Evolutionary conservation across 2,329 filamentous ascomycete species (phyloP), one percentile per base, ranked within the genome.

Genomic region (Diaporthe batatas): DNA sequence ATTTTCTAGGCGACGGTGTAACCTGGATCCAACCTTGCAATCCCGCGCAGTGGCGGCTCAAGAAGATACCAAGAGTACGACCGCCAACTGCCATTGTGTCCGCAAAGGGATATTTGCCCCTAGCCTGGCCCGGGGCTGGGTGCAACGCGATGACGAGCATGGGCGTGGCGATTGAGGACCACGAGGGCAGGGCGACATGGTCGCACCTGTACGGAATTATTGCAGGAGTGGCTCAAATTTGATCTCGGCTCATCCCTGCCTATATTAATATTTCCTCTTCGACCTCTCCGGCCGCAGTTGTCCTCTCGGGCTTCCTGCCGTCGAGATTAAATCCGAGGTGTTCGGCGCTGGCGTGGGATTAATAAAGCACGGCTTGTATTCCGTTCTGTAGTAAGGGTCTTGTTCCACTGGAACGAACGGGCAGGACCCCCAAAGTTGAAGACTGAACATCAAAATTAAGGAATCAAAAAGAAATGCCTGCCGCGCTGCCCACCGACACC

Each of bases 141-240:
- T 53, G 62, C 62, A 53, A 65, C 47, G 12, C n/a, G 47, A 67
- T 67, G 62, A 67, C 62, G 62, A 53, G n/a, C 44, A 53, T 47
- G 14, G 11, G 39, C 47, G 62, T 67, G 62, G 62, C 62, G 62
- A 47, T 47, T 53, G 39, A 39, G 32, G 18, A 67, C 21, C 47
- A 67, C 47, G 47, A 49, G 32, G 62, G 62, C 32, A 42, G 16
- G 58, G 39, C 39, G 58, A 47, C 39, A 44, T 34, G 53, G 29
- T 29, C n/a, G n/a, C n/a, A n/a, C n/a, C n/a, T n/a, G n/a, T n/a
- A n/a, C n/a, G n/a, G n/a, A n/a, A n/a, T n/a, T n/a, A n/a, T n/a
- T n/a, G n/a, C n/a, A n/a, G n/a, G 23, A 47, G 6, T 34, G 11
- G 11, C 29, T 23, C 44, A 42, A 42, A 51, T 51, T 21, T 65